phyloP scores from a whole-genome alignment of 108 stramenopile species.

The Nitzschia palea region DNA sequence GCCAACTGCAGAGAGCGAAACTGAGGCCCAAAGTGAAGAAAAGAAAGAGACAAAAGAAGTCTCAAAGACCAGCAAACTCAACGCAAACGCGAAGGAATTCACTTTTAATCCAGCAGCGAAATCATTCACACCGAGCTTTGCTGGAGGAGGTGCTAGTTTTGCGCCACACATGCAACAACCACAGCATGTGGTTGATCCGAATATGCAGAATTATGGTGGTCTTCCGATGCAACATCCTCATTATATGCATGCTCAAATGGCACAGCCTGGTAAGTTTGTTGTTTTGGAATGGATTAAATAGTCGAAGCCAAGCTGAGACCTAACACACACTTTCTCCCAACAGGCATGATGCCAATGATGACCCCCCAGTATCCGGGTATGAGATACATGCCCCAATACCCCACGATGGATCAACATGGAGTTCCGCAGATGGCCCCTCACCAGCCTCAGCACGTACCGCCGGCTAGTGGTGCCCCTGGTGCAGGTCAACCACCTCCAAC shows the following conservation, averaged over 20 bases:
- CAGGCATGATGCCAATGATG: slow-evolving; percentile 83
- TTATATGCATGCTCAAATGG: slow-evolving; percentile 39
- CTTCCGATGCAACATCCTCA: slow-evolving; percentile 41
- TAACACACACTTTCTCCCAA: neutral
- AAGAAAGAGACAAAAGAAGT: slow-evolving; percentile 37
- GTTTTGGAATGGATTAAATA: neutral
- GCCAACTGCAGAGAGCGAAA: slow-evolving; percentile 2
- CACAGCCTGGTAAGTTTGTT: slow-evolving; percentile 45
- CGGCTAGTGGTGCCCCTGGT: neutral
- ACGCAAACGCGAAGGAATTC: slow-evolving; percentile 79
- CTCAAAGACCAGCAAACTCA: slow-evolving; percentile 64
- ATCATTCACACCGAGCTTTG: slow-evolving; percentile 68
- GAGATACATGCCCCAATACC: slow-evolving; percentile 47
- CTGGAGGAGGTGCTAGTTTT: slow-evolving; percentile 20
- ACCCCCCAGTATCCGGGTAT: slow-evolving; percentile 55
- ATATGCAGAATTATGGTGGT: slow-evolving; percentile 34
- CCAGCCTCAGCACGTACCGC: slow-evolving; percentile 34
- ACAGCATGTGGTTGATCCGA: slow-evolving; percentile 24
- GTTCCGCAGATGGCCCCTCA: slow-evolving; percentile 40
- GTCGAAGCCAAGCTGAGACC: too few relatives aligned
- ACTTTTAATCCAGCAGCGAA: slow-evolving; percentile 80
- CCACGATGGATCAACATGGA: slow-evolving; percentile 45
- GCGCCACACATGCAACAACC: slow-evolving; percentile 25
- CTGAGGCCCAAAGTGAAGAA: slow-evolving; percentile 16
- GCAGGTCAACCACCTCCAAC: slow-evolving; percentile 6